Conservation (phyloP, 148 eudicot genomes). For the Fagopyrum homotropicum region DNA sequence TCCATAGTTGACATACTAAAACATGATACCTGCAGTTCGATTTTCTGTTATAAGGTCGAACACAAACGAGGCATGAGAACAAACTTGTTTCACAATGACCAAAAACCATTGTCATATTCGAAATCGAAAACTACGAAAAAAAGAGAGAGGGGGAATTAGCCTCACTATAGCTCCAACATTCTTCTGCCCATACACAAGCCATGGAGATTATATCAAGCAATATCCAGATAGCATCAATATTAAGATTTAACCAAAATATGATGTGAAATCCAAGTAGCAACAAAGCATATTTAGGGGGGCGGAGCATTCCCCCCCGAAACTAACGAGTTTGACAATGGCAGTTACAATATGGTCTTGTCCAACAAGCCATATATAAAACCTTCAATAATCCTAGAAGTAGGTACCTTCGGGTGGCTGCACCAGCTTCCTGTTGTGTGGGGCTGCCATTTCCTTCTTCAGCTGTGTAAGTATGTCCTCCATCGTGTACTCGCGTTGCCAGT, state of each 20-base stretch:
- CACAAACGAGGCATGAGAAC: too few relatives aligned
- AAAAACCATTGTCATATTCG: too few relatives aligned
- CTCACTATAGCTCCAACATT: not conserved
- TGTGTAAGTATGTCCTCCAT: conserved; percentile 33
- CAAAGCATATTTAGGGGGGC: not conserved
- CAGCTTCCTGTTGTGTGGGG: conserved; percentile 33
- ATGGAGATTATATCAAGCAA: not conserved
- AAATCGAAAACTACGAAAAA: not conserved
- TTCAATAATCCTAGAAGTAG: conserved; percentile 13
- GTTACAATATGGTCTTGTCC: not conserved
- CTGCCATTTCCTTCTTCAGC: conserved; percentile 29
- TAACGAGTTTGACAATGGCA: not conserved
- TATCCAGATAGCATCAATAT: not conserved
- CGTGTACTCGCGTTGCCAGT: conserved; percentile 33
- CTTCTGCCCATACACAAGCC: not conserved
- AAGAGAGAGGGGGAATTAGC: not conserved
- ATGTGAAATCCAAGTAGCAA: not conserved
- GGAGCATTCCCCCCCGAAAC: not conserved
- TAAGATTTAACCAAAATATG: not conserved
- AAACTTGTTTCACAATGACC: too few relatives aligned
- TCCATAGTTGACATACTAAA: too few relatives aligned
- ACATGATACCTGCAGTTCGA: too few relatives aligned
- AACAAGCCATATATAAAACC: not conserved
- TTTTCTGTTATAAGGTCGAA: too few relatives aligned
- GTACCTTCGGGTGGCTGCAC: conserved; percentile 42